Conservation (phyloP, 305 asterid genomes). For the Fraxinus sp. region DNA sequence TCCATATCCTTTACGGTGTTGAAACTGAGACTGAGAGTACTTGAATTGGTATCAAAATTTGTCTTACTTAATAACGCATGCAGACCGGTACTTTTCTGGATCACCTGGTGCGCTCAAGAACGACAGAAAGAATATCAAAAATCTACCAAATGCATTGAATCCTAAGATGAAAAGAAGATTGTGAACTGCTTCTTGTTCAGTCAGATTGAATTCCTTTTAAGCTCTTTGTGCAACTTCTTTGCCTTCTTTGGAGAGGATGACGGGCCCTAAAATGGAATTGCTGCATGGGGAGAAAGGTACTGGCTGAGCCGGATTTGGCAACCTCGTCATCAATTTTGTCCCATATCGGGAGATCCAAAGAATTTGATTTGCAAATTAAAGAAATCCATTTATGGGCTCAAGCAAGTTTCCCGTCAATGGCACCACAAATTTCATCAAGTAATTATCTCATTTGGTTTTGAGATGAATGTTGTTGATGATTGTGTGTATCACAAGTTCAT, state of each 20-base stretch:
- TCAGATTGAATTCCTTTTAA: constrained; percentile 49
- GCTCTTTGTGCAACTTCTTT: constrained; percentile 42
- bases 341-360: constrained; percentile 19
- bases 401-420: too few species aligned
- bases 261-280: constrained; percentile 59
- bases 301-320: constrained; percentile 35
- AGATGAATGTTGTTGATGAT: too few species aligned
- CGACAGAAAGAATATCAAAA: constrained; percentile 39
- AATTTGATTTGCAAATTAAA: too few species aligned
- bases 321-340: constrained; percentile 49
- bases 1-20: constrained; percentile 49
- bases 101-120: constrained; percentile 42
- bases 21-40: constrained; percentile 33
- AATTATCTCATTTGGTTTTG: too few species aligned
- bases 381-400: too few species aligned
- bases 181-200: constrained; percentile 55
- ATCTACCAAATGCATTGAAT: constrained; percentile 87
- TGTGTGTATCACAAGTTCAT: too few species aligned
- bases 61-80: constrained; percentile 47
- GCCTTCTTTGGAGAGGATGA: constrained; percentile 53
- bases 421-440: too few species aligned
- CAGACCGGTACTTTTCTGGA: constrained; percentile 23
- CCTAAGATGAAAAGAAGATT: constrained; percentile 76
- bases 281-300: constrained; percentile 42
- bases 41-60: constrained; percentile 28